Base-by-base conservation (phyloP, 1,284 basidiomycete genomes). In the Tremellales sp. region DNA sequence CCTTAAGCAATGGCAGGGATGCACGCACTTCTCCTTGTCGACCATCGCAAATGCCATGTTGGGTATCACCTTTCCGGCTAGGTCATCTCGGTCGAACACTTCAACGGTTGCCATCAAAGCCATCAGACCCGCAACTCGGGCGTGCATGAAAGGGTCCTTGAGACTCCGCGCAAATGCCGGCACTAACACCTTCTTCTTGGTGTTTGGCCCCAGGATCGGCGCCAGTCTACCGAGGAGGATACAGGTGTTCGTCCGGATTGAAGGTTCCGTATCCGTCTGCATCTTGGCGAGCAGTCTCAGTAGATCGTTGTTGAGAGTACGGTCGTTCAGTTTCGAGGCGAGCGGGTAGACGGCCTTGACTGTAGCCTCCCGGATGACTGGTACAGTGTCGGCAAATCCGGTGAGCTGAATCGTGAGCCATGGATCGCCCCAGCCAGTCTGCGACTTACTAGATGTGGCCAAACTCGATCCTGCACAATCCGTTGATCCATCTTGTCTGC, bases 181-280 rank as follows among this genome's bases (percentile, higher is more conserved):
- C 0, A 97, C 87, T 2, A 99, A 82, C 10, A 99, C 91, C 67
- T 97, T 97, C 57, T 85, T 84, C 68, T 93, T 91, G 5, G 94
- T 97, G 59, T 89, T 85, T 51, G 87, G 81, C 1, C 87, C 86
- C 2, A 98, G 78, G 2, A 82, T 82, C 0, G 90, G 90, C 0
- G 88, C 90, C 3, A 99, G 80, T 10, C 93, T 82, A 8, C 94
- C 94, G 39, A 99, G 84, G 3, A 98, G 82, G 58, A 98, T 96
- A 65, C 92, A 97, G 0, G 94, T 97, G 68, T 98, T 98, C 12
- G 94, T 98, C 37, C 96, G 83, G 63, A 98, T 97, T 1, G 91
- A 93, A 0, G 93, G 82, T 73, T 97, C 94, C 0, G 84, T 78
- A 67, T 98, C 94, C 17, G 82, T 83, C 76, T 98, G 96, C 74